Conservation (phyloP, 2,329 filamentous ascomycete species). For the Ustulina deusta region DNA sequence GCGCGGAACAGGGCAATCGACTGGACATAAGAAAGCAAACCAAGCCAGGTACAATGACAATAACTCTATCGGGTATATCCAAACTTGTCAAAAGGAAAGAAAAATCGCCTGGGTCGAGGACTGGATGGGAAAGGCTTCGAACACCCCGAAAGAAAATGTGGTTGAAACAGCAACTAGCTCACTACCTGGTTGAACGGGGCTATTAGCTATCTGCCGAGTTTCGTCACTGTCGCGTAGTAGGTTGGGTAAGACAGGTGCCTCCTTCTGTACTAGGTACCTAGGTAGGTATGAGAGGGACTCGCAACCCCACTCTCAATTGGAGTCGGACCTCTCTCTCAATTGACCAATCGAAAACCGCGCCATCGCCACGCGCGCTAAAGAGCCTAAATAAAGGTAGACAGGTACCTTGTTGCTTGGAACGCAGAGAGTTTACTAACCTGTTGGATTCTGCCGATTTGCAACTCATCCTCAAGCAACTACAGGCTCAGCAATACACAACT, state of each 20-base stretch:
- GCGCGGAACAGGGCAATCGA: conserved; percentile 9
- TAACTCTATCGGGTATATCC: background rate
- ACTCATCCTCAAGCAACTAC: background rate
- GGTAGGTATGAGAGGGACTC: background rate
- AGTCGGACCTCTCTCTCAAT: conserved; percentile 16
- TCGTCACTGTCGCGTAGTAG: no score
- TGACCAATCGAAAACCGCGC: conserved; percentile 31
- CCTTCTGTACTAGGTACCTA: background rate
- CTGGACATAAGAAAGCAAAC: background rate
- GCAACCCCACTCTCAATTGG: background rate
- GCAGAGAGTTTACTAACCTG: no score
- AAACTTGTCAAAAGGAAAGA: background rate
- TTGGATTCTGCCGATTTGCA: no score
- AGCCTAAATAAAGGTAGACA: background rate
- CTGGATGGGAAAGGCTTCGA: background rate
- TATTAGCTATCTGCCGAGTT: conserved; percentile 12
- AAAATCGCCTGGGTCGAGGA: background rate
- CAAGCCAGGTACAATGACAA: background rate
- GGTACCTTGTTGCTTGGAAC: no score
- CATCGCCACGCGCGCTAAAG: conserved; percentile 26
- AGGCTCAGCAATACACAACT: background rate
- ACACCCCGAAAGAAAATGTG: background rate
- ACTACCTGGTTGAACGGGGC: background rate
- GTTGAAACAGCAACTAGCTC: conserved; percentile 9
- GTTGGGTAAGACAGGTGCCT: no score